Base-by-base conservation (phyloP, 208 protist genomes). In the Trypanosoma theileri region DNA sequence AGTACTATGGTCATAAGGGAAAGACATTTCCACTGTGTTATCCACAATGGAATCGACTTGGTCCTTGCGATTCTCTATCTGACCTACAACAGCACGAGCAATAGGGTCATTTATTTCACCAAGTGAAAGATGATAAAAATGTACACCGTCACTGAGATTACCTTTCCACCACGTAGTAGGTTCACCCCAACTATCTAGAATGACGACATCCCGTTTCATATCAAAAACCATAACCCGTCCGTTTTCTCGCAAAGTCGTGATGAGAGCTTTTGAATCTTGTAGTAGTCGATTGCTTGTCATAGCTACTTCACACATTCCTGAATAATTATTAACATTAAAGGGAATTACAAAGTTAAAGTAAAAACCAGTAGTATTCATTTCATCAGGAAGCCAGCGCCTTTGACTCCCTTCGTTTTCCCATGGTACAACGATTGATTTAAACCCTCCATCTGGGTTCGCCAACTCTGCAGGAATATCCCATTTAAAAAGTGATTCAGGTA, bases 341-440 rank as follows among this genome's bases (percentile, higher is more conserved):
- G 84, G 84, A 46, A 90, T 80, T 26, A 86, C 81, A 57, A 82
- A 90, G 62, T 84, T 84, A 75, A 90, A 90, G 76, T 86, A 90
- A 4, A 65, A 19, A 16, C 68, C 59, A 35, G 68, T 73, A 41
- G 14, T 41, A 45, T 19, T 46, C 7, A 63, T 48, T 45, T 45
- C 59, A 10, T 59, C 35, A 26, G 68, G 59, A 66, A 66, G 19
- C 68, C 68, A 73, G 16, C 59, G 57, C 31, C 54, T 59, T 13
- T 10, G 52, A 42, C 59, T 66, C 0, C 51, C 41, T 59, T 84
- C 62, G 26, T 64, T 28, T 17, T 40, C 54, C 84, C 84, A 89
- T 41, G 72, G 64, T 17, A 46, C 64, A 13, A 82, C 78, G 54
- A 89, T 82, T 45, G 75, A 45, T 48, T 72, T 44, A 73, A 89